These are phyloP conservation scores for Xeromyces bisporus DNA, from an alignment of 495 filamentous ascomycete species.

Conservation along the genomic window DNA sequence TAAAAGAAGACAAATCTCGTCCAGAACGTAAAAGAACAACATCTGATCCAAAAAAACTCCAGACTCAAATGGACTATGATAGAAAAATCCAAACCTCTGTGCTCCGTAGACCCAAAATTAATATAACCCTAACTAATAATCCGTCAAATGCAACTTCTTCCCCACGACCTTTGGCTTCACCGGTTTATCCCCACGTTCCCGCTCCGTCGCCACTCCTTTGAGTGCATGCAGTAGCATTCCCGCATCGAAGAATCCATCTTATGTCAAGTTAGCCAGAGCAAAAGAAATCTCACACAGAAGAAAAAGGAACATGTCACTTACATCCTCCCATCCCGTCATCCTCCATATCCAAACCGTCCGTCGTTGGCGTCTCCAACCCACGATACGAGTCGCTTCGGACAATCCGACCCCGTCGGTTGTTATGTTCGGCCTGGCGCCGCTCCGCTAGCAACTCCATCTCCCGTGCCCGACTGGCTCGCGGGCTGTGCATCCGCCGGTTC, in stretches of 20 bases:
- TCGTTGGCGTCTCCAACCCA: conserved; percentile 37
- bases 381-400: conserved; percentile 24
- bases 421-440: conserved; percentile 20
- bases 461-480: conserved; percentile 43
- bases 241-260: conserved; percentile 93
- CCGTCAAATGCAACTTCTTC: conserved; percentile 59
- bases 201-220: conserved; percentile 41
- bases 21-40: too few relatives aligned
- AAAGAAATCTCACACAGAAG: conserved; percentile 3
- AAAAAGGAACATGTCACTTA: conserved; percentile 34
- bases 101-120: too few relatives aligned
- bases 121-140: too few relatives aligned
- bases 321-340: conserved; percentile 86
- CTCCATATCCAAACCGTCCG: conserved; percentile 49
- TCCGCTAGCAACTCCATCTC: conserved; percentile 44
- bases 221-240: conserved; percentile 83
- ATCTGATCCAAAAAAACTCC: too few relatives aligned
- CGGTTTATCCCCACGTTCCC: conserved; percentile 28
- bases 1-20: too few relatives aligned
- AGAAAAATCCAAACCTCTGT: too few relatives aligned
- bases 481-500: conserved; percentile 35
- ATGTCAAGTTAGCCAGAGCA: conserved; percentile 9
- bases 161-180: conserved; percentile 49
- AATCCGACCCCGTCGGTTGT: conserved; percentile 26
- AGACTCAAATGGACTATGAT: too few relatives aligned